Base-by-base conservation (phyloP, 2,329 filamentous ascomycete species). In the Dactylellina sp. region DNA sequence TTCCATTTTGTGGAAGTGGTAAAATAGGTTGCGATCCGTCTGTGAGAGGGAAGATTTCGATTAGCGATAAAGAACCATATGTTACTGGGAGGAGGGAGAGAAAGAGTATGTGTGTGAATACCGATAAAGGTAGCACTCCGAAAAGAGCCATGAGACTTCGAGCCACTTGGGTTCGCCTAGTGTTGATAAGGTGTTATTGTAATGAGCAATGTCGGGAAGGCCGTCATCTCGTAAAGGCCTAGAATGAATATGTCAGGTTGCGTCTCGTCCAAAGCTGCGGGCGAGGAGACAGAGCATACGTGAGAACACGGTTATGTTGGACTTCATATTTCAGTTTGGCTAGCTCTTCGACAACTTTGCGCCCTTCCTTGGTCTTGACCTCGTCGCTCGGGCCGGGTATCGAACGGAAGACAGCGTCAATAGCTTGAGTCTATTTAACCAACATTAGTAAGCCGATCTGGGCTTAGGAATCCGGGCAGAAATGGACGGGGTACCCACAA, bases 41-140 rank as follows among this genome's bases (percentile, higher is more conserved):
- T 87, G 80, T 81, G 28, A 82, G 28, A n/a, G n/a, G 9, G n/a
- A 40, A 40, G 37, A 40, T 5, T 40, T 5, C 9, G 37, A 14
- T 40, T 12, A 40, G 37, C 37, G 28, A 32, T 40, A 16, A 3
- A 4, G 37, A 16, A 16, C 37, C 37, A 40, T 14, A n/a, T n/a
- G n/a, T n/a, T n/a, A n/a, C n/a, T n/a, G n/a, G n/a, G 37, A 4
- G 22, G 32, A 9, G 2, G 5, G 25, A n/a, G 40, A 14, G 24
- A 4, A 2, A 22, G 25, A 22, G 2, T 28, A 6, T 32, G 55
- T 9, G 28, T 28, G 50, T 25, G 68, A 79, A 79, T 83, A 89
- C 88, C 91, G 86, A 83, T 94, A 98, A 70, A 99, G 86, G 81
- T 98, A 98, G 84, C 95, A 98, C 83, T 99, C 95, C 24, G 90